Conservation (phyloP, 1,284 basidiomycete species). For the Phellopilus nigrolimitatus region DNA sequence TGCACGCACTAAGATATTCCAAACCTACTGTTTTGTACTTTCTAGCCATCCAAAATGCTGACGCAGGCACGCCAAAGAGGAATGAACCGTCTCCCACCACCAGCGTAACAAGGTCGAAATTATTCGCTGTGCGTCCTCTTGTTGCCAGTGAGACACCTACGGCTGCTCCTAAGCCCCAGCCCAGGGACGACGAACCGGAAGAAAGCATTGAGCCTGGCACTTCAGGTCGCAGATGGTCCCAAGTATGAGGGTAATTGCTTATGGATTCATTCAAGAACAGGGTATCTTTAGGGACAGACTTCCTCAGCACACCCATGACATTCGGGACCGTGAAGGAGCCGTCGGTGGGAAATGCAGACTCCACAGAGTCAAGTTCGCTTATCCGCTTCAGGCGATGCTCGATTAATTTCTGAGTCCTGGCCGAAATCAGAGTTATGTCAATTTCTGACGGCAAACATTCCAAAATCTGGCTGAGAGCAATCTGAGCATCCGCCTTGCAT, state of each 20-base stretch:
- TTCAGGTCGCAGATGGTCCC: conserved; percentile 54
- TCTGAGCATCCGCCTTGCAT: conserved; percentile 50
- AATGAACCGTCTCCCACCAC: conserved; percentile 68
- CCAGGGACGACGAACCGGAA: conserved; percentile 58
- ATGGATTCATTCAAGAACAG: conserved; percentile 62
- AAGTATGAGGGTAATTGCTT: conserved; percentile 49
- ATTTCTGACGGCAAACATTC: conserved; percentile 26
- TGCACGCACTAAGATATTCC: not conserved
- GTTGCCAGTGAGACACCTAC: conserved; percentile 52
- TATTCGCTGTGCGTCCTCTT: conserved; percentile 22
- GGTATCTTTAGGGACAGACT: conserved; percentile 34
- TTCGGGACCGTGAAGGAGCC: conserved; percentile 41
- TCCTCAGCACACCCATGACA: conserved; percentile 46
- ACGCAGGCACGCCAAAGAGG: conserved; percentile 61
- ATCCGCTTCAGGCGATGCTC: conserved; percentile 28
- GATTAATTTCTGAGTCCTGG: conserved; percentile 6
- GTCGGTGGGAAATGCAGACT: conserved; percentile 22
- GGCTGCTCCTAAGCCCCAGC: conserved; percentile 61
- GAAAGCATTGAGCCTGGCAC: conserved; percentile 44
- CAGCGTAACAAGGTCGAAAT: conserved; percentile 47
- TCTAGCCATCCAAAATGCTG: conserved; percentile 67
- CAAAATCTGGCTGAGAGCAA: conserved; percentile 48
- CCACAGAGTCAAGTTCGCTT: conserved; percentile 27
- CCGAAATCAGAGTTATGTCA: conserved; percentile 20
- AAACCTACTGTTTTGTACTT: conserved; percentile 55